Base-by-base conservation (phyloP, 805 yeast species). In the Torulaspora franciscae region DNA sequence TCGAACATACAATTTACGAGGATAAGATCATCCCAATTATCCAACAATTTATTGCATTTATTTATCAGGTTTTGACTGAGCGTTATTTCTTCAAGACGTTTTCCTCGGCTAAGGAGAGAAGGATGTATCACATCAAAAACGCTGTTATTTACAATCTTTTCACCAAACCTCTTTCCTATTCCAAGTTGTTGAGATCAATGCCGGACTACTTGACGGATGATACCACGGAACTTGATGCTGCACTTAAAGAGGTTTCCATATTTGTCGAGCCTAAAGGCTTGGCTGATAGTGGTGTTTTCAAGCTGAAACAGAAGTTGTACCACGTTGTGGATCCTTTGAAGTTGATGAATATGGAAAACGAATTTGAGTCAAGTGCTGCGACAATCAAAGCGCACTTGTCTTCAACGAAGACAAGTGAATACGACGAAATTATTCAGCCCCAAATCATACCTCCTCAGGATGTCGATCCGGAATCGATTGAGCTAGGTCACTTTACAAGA, bases 1-100 rank as follows among this genome's bases (percentile, higher is more conserved):
- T 53, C 11, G 57, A 55, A 1, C 67, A 72, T 26, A 81, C 80
- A 15, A 76, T 75, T 9, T 71, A 70, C 25, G 77, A 73, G 32
- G 70, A 65, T 17, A 71, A 69, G 46, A 67, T 80, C 1, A 69
- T 74, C 2, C 76, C 78, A 45, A 77, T 91, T 66, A 68, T 88
- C 15, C 97, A 90, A 57, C 96, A 88, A 55, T 81, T 88, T 50
- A 58, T 89, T 37, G 77, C 81, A 26, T 83, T 82, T 49, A 66
- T 89, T 47, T 83, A 88, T 48, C 78, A 79, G 39, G 52, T 88
- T 7, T 59, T 89, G 14, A 79, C 85, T 1, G 95, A 87, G 54
- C 81, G 95, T 48, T 62, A 77, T 3, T 76, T 76, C 40, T 73
- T 87, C 45, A 71, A 70, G 44, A 76, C 76, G 2, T 66, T 69